These are phyloP conservation scores for Raffaelea deltoideospora DNA, from an alignment of 2,329 filamentous ascomycete genomes.

Conservation along the genomic window DNA sequence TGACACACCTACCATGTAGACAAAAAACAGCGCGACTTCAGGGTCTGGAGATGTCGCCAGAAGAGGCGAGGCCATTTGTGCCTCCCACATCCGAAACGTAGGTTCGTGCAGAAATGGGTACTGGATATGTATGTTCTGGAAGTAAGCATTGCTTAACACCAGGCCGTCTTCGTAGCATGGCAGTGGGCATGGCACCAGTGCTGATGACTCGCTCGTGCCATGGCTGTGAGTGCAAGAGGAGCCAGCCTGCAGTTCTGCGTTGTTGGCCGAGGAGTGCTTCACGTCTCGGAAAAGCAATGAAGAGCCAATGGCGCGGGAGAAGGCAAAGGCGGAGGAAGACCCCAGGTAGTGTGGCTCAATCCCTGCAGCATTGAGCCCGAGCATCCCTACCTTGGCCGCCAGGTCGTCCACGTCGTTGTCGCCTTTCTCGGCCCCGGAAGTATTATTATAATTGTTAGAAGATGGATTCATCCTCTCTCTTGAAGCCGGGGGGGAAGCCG, in stretches of 20 bases:
- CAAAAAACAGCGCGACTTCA: neutral
- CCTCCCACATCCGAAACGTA: conserved; percentile 7
- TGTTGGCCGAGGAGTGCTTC: no score
- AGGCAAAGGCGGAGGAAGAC: conserved; percentile 18
- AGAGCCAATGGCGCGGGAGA: conserved; percentile 14
- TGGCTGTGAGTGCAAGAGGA: neutral
- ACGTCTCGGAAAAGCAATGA: no score
- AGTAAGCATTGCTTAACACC: conserved; percentile 15
- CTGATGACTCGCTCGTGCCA: no score
- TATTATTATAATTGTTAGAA: no score
- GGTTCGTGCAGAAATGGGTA: conserved; percentile 19
- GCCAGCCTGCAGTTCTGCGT: neutral
- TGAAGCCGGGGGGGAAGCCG: neutral
- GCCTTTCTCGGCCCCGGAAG: no score
- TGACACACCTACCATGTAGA: neutral
- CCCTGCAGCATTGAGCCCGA: conserved; percentile 17
- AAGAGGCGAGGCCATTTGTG: no score
- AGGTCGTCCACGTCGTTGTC: conserved; percentile 11
- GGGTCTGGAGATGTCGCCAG: no score
- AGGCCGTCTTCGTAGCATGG: conserved; percentile 7
- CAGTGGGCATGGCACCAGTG: conserved; percentile 2
- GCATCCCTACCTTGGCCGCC: conserved; percentile 16
- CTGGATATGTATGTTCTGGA: conserved; percentile 18
- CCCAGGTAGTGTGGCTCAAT: conserved; percentile 22
- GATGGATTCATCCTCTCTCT: no score